Conservation (phyloP, 2,329 filamentous ascomycete species). For the Alternaria triticina region DNA sequence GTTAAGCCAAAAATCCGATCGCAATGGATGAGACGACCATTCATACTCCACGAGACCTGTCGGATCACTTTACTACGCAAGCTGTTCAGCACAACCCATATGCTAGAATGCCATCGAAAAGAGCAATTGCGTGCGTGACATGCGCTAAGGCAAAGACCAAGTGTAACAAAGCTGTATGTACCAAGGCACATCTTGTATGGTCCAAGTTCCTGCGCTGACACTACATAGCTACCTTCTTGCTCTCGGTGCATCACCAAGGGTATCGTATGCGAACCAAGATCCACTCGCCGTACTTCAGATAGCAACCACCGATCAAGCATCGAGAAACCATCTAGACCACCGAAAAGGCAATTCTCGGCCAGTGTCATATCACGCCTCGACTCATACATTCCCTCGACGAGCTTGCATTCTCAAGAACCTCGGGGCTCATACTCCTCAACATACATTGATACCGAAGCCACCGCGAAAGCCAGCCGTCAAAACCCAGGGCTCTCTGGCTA, state of each 20-base stretch:
- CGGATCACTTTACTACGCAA: constrained; percentile 15
- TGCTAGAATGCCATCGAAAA: constrained; percentile 38
- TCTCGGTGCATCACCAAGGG: constrained; percentile 46
- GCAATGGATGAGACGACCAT: constrained; percentile 21
- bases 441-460: constrained; percentile 38
- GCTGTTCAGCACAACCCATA: constrained; percentile 35
- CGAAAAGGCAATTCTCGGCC: constrained; percentile 33
- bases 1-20: constrained; percentile 19
- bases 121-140: constrained; percentile 49
- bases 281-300: constrained; percentile 47
- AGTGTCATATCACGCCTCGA: constrained; percentile 26
- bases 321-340: constrained; percentile 34
- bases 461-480: constrained; percentile 35
- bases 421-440: constrained; percentile 31
- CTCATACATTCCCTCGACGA: constrained; percentile 29
- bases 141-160: constrained; percentile 50
- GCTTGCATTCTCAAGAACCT: constrained; percentile 25
- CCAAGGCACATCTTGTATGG: neutral
- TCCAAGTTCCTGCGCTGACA: neutral
- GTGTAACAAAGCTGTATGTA: constrained; percentile 46
- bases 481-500: constrained; percentile 26
- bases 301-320: constrained; percentile 37
- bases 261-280: constrained; percentile 44
- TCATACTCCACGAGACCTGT: constrained; percentile 17
- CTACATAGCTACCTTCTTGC: constrained; percentile 41